Evolutionary conservation across 2,329 filamentous ascomycete species (phyloP), one percentile per base, ranked within the genome.

Genomic region (Thelonectria discophora): DNA sequence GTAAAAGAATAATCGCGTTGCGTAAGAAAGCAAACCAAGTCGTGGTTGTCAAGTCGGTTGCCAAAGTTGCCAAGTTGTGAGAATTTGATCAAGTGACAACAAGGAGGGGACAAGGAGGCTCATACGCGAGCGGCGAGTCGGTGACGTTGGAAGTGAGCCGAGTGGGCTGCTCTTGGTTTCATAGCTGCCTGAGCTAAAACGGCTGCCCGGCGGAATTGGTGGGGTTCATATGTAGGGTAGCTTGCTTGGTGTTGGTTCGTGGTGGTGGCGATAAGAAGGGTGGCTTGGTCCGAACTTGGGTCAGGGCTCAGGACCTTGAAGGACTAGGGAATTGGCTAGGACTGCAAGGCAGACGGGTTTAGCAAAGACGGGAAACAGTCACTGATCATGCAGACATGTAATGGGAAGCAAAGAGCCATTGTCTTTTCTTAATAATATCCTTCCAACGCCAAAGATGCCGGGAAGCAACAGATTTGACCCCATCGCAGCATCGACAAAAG

Each of bases 141-240:
- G 69, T 72, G 69, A 72, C 69, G 69, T 71, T 70, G 51, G 56
- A n/a, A 51, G 60, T 55, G 57, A 50, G 56, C 59, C 57, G 57
- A 50, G 56, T 61, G 55, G 63, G 55, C 46, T 65, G 24, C 24
- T 24, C 7, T 24, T 24, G 55, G 69, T 71, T 71, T 71, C 67
- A 68, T 48, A 69, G 65, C 58, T 68, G 69, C 65, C 68, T 67
- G 65, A 67, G 64, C 65, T 68, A 68, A 69, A 65, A 69, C 56
- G 58, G 51, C n/a, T 21, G 48, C 42, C 52, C 30, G 49, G 46
- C 21, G 45, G 42, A 32, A 42, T 32, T 32, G 40, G 39, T 50
- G 45, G 32, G 40, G 27, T 47, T 45, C 9, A 8, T 30, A 8
- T 69, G 47, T 45, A 68, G 62, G 65, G 64, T 69, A 63, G 47